Conservation (phyloP, 305 asterid genomes). For the Fraxinus greggii region DNA sequence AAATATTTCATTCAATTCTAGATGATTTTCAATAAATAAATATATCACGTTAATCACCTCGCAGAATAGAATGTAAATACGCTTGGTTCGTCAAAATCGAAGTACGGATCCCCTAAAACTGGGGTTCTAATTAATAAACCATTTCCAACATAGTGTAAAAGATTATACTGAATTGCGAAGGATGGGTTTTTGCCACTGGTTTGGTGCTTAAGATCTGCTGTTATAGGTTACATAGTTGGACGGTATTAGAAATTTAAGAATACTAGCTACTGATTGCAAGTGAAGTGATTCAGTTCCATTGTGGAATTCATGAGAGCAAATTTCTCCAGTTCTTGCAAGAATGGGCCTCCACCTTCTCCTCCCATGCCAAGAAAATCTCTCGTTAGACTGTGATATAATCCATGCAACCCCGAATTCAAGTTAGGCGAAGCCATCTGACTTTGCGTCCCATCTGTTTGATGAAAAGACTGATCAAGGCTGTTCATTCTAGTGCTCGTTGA, state of each 20-base stretch:
- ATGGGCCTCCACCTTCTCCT: slow-evolving; percentile 22
- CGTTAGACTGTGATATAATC: slow-evolving; percentile 25
- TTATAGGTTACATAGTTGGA: background rate
- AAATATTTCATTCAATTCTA: too few relatives aligned
- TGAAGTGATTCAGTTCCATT: slow-evolving; percentile 28
- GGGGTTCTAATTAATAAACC: too few relatives aligned
- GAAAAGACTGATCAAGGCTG: slow-evolving; percentile 14
- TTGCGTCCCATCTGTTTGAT: slow-evolving; percentile 7
- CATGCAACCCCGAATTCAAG: slow-evolving; percentile 41
- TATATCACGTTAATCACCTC: too few relatives aligned
- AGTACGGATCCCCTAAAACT: too few relatives aligned
- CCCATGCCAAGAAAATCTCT: slow-evolving; percentile 33
- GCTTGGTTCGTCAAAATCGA: too few relatives aligned
- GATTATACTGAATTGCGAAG: too few relatives aligned
- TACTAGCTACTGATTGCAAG: slow-evolving; percentile 11
- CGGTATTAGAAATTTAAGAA: background rate
- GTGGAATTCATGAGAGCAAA: slow-evolving; percentile 25
- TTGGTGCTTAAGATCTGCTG: background rate
- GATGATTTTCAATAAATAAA: too few relatives aligned
- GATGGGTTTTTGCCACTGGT: background rate
- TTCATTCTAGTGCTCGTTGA: slow-evolving; percentile 22
- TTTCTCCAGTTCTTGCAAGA: slow-evolving; percentile 22
- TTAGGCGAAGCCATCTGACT: slow-evolving; percentile 2
- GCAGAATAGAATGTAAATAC: too few relatives aligned
- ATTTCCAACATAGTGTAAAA: too few relatives aligned